Conservation (phyloP, 2,329 filamentous ascomycete species). For the Claviceps sp. region DNA sequence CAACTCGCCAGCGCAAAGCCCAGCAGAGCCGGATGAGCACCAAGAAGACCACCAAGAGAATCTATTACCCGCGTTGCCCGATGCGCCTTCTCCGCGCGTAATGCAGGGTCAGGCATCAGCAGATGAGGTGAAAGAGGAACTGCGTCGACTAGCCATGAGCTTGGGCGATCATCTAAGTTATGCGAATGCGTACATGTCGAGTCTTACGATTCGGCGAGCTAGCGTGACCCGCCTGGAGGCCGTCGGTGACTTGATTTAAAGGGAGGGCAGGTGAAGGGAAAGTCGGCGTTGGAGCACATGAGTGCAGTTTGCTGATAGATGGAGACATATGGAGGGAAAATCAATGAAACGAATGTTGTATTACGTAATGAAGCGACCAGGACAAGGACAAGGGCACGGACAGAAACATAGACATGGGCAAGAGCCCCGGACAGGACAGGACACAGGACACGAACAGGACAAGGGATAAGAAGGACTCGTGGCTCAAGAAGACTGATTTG, state of each 20-base stretch:
- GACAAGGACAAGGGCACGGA: background rate
- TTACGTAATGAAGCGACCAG: background rate
- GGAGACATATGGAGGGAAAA: background rate
- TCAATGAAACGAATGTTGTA: background rate
- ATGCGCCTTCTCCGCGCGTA: slow-evolving; percentile 34
- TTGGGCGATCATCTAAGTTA: slow-evolving; percentile 34
- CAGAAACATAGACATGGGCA: background rate
- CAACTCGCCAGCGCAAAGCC: background rate
- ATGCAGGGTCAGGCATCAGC: slow-evolving; percentile 40
- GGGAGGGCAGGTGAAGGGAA: background rate
- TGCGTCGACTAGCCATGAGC: slow-evolving; percentile 36
- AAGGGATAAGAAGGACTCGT: background rate
- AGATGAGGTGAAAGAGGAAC: slow-evolving; percentile 36
- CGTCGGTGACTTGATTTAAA: background rate
- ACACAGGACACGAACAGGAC: background rate
- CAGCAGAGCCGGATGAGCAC: slow-evolving; percentile 2
- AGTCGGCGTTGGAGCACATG: no score
- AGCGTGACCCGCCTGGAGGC: slow-evolving; percentile 16
- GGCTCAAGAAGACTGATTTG: background rate
- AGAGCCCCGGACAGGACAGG: background rate
- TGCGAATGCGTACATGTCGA: slow-evolving; percentile 30
- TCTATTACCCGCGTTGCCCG: slow-evolving; percentile 24
- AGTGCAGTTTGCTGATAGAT: background rate
- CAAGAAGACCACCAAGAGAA: slow-evolving; percentile 8
- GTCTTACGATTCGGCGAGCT: slow-evolving; percentile 23